These are phyloP conservation scores for Lolium rigidum DNA, from an alignment of 176 grass and related monocot species.

Conservation along the genomic window DNA sequence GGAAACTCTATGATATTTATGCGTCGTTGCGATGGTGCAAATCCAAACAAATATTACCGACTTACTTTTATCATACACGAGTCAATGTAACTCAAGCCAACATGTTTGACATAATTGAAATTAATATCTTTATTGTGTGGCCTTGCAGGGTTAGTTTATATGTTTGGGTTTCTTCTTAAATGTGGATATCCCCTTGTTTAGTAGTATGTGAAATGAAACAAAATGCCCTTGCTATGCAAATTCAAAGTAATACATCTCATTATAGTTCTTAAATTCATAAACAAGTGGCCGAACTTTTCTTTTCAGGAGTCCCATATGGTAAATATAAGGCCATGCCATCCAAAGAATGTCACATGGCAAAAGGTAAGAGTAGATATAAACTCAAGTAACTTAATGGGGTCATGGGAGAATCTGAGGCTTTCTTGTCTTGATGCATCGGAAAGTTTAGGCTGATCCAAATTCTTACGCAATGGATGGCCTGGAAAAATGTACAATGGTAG, in stretches of 20 bases:
- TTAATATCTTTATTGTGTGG: background rate
- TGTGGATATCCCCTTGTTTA: conserved; percentile 16
- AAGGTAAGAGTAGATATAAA: conserved; percentile 78
- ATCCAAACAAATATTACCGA: background rate
- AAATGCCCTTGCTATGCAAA: conserved; percentile 25
- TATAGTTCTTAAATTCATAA: conserved; percentile 53
- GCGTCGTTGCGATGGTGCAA: background rate
- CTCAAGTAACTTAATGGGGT: conserved; percentile 47
- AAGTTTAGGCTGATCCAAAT: conserved; percentile 20
- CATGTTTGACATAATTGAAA: conserved; percentile 18
- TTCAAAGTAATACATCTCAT: conserved; percentile 55
- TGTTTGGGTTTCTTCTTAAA: conserved; percentile 32
- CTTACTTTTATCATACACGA: background rate
- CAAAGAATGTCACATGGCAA: conserved; percentile 88
- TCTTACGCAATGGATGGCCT: conserved; percentile 5
- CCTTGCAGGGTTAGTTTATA: conserved; percentile 10
- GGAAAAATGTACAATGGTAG: conserved; percentile 10
- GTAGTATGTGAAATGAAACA: conserved; percentile 31
- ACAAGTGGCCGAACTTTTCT: conserved; percentile 71
- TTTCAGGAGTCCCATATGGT: conserved; percentile 98
- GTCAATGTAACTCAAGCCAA: conserved; percentile 17
- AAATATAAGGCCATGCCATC: conserved; percentile 74
- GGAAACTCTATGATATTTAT: background rate
- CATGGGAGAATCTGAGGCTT: conserved; percentile 32
- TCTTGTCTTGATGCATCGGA: conserved; percentile 2